Evolutionary conservation across 805 yeast genomes (phyloP), one percentile per base, ranked within the genome.

Genomic region (Hanseniaspora pseudoguilliermondii): DNA sequence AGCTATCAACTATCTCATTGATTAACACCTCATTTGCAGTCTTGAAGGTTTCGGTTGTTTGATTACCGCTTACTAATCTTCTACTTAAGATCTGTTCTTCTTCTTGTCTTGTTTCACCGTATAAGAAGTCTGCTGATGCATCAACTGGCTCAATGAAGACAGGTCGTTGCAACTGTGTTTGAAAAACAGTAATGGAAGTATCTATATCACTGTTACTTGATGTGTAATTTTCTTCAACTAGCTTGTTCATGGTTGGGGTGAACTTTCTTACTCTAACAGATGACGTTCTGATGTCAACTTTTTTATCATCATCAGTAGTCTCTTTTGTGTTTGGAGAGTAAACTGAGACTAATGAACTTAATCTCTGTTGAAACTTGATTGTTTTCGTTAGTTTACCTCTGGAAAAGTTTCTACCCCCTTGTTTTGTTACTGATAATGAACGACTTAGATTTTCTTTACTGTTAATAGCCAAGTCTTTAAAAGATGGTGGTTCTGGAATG

Each of bases 401-500:
- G 7, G 38, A 49, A 3, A 42, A 10, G 20, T 38, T 49, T 55
- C 46, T 55, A 20, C 7, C 27, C 3, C 38, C 18, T 3, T 44
- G 23, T 10, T 35, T 46, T 18, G 21, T 11, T 15, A 35, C 35
- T 8, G 20, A 16, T 25, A 49, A 18, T 40, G 27, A 15, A 32
- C 43, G 25, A 11, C 41, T 3, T 2, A 16, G 29, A 7, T 20
- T 27, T 34, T 42, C 57, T 10, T 44, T 55, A 21, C 35, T 35
- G 32, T 44, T 55, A 27, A 21, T 5, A 13, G 23, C 23, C 15
- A 44, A 40, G 25, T 20, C 32, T 6, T 47, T 51, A 57, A 52
- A 50, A 29, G 29, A 21, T 36, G 59, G 53, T 57, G 62, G 49
- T 51, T 58, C 58, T 3, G 72, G 71, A 13, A 69, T 59, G 5